Percentiles rank a stretch among this genome's conserved stretches.
Evolutionary conservation across 1,284 basidiomycete genomes (phyloP).

Genomic region (Kwoniella shivajii): DNA sequence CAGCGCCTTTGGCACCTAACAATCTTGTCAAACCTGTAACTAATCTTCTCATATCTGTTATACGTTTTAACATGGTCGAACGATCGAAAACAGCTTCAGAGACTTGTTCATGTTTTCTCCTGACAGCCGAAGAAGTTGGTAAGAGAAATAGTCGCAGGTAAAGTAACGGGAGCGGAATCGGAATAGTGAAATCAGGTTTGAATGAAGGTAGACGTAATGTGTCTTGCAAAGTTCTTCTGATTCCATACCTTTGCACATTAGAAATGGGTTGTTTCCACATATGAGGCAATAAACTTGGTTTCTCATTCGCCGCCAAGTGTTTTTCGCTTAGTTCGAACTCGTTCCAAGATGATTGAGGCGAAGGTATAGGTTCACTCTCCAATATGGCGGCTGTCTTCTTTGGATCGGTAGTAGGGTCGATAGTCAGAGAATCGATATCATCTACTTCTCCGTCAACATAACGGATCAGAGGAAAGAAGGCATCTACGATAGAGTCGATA

Average conservation of each 20-base stretch:
- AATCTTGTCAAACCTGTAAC: conserved; percentile 80
- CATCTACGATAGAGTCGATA: conserved; percentile 90
- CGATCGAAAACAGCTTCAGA: conserved; percentile 48
- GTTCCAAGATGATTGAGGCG: conserved; percentile 5
- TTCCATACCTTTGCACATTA: neutral
- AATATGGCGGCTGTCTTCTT: conserved; percentile 21
- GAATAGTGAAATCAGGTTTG: too few relatives aligned
- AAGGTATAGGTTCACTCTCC: conserved; percentile 17
- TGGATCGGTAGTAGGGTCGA: conserved; percentile 46
- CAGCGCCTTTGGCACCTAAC: conserved; percentile 78
- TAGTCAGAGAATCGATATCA: conserved; percentile 73
- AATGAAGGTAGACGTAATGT: neutral
- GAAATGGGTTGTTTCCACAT: conserved; percentile 5
- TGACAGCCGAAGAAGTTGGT: conserved; percentile 28
- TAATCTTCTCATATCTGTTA: conserved; percentile 76
- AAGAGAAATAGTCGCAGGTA: conserved; percentile 47
- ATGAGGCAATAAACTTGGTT: conserved; percentile 6
- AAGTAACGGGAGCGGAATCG: conserved; percentile 19
- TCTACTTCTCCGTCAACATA: conserved; percentile 81
- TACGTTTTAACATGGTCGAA: conserved; percentile 63
- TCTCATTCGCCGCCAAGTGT: conserved; percentile 4
- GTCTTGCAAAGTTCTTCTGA: neutral
- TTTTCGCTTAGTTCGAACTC: conserved; percentile 25
- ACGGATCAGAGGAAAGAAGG: conserved; percentile 84
- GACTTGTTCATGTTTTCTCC: conserved; percentile 19